These are phyloP conservation scores for Cystobasidium tubakii DNA, from an alignment of 768 basidiomycete species.

Conservation along the genomic window DNA sequence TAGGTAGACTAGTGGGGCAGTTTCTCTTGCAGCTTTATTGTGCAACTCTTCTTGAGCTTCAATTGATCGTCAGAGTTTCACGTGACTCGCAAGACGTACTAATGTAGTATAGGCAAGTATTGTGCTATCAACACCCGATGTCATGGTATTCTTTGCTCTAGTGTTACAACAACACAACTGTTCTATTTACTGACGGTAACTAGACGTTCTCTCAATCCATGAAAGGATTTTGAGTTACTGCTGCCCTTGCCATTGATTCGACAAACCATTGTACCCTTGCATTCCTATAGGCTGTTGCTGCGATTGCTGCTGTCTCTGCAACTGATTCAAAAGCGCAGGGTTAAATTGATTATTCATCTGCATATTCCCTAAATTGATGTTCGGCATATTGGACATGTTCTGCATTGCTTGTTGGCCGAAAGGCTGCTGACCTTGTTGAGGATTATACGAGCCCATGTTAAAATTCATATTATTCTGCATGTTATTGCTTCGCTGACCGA, in stretches of 20 bases:
- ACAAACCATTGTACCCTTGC: slow-evolving; percentile 1
- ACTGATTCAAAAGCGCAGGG: slow-evolving; percentile 1
- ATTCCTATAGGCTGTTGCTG: slow-evolving; percentile 8
- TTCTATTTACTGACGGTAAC: neutral
- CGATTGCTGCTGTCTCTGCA: slow-evolving; percentile 6
- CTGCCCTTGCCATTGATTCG: slow-evolving; percentile 25
- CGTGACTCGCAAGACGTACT: too few species aligned
- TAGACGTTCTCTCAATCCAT: neutral
- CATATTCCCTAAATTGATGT: slow-evolving; percentile 6
- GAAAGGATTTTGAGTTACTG: neutral
- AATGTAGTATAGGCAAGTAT: too few species aligned
- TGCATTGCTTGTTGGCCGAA: slow-evolving; percentile 11
- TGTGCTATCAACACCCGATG: too few species aligned
- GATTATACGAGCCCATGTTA: neutral
- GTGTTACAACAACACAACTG: neutral
- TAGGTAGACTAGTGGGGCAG: too few species aligned
- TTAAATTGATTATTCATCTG: slow-evolving; percentile 21
- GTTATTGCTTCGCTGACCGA: slow-evolving; percentile 4
- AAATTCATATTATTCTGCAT: slow-evolving; percentile 11
- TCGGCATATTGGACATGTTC: slow-evolving; percentile 18
- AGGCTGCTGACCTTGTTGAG: slow-evolving; percentile 15
- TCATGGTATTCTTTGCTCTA: too few species aligned
- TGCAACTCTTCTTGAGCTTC: too few species aligned
- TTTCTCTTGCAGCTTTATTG: too few species aligned
- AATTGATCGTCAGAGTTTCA: too few species aligned